Conservation (phyloP, 495 filamentous ascomycete genomes). For the Cladorrhinum samala region DNA sequence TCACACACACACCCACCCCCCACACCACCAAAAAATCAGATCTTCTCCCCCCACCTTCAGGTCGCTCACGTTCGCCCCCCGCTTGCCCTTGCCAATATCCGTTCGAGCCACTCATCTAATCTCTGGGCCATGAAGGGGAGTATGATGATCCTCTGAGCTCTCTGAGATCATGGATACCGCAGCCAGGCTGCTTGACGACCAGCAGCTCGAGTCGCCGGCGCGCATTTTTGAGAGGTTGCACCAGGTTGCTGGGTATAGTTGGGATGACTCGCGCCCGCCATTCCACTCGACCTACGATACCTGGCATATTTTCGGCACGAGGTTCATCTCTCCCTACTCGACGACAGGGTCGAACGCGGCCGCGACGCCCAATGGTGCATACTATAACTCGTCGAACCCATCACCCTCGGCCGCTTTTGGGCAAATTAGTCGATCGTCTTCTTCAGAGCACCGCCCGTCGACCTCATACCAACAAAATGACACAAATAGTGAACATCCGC, state of each 20-base stretch:
- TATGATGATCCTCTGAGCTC: background rate
- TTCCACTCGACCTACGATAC: conserved; percentile 80
- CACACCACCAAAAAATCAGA: background rate
- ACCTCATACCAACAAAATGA: conserved; percentile 29
- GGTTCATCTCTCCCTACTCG: conserved; percentile 39
- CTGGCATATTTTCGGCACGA: conserved; percentile 51
- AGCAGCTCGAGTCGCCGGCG: conserved; percentile 59
- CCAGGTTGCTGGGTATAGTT: conserved; percentile 66
- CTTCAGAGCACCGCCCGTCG: conserved; percentile 30
- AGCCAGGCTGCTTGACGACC: conserved; percentile 49
- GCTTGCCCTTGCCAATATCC: background rate
- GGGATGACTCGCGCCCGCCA: conserved; percentile 64
- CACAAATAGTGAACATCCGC: conserved; percentile 33
- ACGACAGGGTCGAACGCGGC: conserved; percentile 21
- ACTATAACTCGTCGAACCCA: conserved; percentile 22
- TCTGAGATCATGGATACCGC: conserved; percentile 42
- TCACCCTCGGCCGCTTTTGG: conserved; percentile 25
- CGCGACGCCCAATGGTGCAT: conserved; percentile 16
- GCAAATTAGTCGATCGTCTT: conserved; percentile 24
- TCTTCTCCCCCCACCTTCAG: background rate
- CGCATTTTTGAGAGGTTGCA: conserved; percentile 67
- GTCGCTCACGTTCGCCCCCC: background rate
- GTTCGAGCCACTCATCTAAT: conserved; percentile 15
- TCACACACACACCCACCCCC: background rate
- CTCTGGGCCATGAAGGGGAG: conserved; percentile 22